A percentile compares a stretch with the other conserved stretches of the same genome.
Evolutionary conservation across 768 basidiomycete species (phyloP).

Genomic region (Cyclocybe aegerita): DNA sequence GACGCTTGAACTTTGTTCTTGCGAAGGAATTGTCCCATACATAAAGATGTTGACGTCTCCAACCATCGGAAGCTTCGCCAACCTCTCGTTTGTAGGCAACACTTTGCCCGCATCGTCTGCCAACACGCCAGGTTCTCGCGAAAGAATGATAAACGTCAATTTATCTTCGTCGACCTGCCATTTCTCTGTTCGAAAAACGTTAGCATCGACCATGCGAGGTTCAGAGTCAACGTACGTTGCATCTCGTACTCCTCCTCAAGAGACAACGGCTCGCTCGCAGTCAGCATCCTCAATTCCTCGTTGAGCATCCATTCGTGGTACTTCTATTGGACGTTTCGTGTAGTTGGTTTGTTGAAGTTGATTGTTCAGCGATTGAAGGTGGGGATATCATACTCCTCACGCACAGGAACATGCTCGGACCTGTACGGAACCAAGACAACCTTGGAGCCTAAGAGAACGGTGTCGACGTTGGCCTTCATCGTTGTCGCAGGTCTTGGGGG

Average conservation of each 20-base stretch:
- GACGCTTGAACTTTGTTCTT: constrained; percentile 2
- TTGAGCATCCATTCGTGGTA: constrained; percentile 91
- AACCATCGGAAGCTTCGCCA: constrained; percentile 59
- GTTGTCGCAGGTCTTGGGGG: not conserved
- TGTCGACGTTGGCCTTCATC: constrained; percentile 71
- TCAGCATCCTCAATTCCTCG: constrained; percentile 68
- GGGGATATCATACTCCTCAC: constrained; percentile 14
- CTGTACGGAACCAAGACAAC: constrained; percentile 83
- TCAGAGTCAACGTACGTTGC: constrained; percentile 57
- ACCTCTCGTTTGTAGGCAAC: constrained; percentile 31
- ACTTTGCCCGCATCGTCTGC: constrained; percentile 7
- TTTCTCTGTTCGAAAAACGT: constrained; percentile 47
- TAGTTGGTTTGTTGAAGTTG: not conserved
- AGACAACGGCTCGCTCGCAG: constrained; percentile 82
- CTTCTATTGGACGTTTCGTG: constrained; percentile 40
- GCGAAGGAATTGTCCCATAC: constrained; percentile 42
- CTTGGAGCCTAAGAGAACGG: constrained; percentile 61
- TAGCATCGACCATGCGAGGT: not conserved
- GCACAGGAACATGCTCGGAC: constrained; percentile 49
- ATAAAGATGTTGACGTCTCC: constrained; percentile 94
- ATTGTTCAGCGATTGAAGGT: not conserved
- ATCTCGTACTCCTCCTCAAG: constrained; percentile 85
- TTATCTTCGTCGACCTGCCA: constrained; percentile 91
- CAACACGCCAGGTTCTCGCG: constrained; percentile 28
- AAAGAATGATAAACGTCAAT: constrained; percentile 87